Conservation (phyloP, 371 early-diverging fungal genomes). For the Zopfochytrium polystomum region DNA sequence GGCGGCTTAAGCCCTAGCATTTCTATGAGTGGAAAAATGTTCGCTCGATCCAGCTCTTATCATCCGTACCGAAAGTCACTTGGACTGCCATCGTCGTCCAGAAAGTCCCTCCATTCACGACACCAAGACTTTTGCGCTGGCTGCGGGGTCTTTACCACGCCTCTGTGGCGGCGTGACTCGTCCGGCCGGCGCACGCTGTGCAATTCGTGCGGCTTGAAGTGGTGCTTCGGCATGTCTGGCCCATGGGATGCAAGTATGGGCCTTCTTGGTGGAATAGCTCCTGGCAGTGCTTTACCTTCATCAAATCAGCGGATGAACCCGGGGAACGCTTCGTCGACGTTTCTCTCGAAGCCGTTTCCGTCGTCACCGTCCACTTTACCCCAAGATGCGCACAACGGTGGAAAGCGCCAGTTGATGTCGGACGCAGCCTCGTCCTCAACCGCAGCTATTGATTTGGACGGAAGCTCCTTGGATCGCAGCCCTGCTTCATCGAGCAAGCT, state of each 20-base stretch:
- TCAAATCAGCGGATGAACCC: neutral
- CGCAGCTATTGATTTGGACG: too few relatives aligned
- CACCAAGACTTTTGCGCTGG: conserved; percentile 6
- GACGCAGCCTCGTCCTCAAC: too few relatives aligned
- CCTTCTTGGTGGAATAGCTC: neutral
- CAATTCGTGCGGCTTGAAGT: conserved; percentile 24
- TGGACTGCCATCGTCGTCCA: neutral
- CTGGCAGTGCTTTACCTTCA: neutral
- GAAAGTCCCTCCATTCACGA: neutral
- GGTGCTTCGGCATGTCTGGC: conserved; percentile 16
- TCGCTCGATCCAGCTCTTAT: neutral
- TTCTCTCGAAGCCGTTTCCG: neutral
- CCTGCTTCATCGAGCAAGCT: neutral
- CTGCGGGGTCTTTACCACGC: conserved; percentile 15
- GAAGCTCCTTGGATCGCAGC: neutral
- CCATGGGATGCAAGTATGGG: neutral
- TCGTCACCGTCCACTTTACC: neutral
- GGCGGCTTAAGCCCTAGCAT: neutral
- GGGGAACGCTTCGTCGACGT: neutral
- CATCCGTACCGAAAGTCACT: neutral
- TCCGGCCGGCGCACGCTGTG: conserved; percentile 12
- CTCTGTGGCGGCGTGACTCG: conserved; percentile 13
- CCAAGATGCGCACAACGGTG: too few relatives aligned
- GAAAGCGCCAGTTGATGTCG: too few relatives aligned
- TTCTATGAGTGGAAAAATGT: neutral